Evolutionary conservation across 78 protist genomes (phyloP).

Genomic region (Carpediemonas membranifera): DNA sequence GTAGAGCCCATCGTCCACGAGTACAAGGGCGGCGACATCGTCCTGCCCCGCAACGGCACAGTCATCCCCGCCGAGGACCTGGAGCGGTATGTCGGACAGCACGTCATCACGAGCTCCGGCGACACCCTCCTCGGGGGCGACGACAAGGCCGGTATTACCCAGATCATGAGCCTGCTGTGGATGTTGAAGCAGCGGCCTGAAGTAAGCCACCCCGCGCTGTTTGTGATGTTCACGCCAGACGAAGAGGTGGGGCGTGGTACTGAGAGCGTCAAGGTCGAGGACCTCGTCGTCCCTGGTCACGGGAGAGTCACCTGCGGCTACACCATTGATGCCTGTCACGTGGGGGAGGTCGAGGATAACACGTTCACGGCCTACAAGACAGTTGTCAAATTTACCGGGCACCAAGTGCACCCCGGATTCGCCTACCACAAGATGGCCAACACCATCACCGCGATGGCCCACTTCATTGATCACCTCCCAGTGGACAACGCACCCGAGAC

Average conservation of each 20-base stretch:
- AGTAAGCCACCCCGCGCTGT: not conserved
- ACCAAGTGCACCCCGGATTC: slow-evolving; percentile 6
- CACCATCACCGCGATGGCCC: not conserved
- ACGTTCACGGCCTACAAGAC: not conserved
- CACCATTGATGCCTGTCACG: not conserved
- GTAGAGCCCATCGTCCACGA: not conserved
- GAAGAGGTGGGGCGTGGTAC: slow-evolving; percentile 10
- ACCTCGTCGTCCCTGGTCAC: not conserved
- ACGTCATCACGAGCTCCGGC: slow-evolving; percentile 4
- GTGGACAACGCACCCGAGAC: not conserved
- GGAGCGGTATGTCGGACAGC: not conserved
- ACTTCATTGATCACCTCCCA: not conserved
- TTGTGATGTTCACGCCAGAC: not conserved
- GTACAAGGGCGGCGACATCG: slow-evolving; percentile 4
- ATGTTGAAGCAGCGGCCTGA: not conserved
- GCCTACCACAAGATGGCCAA: slow-evolving; percentile 1
- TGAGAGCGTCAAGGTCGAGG: not conserved
- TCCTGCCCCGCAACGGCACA: not conserved
- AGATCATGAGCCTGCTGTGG: not conserved
- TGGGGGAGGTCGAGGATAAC: not conserved
- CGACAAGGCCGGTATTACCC: not conserved
- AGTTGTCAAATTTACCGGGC: not conserved
- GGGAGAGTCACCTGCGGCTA: no score
- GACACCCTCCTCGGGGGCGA: slow-evolving; percentile 1
- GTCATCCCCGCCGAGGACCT: not conserved